Base-by-base conservation (phyloP, 2,329 filamentous ascomycete genomes). In the Pestalotiopsis sp. region DNA sequence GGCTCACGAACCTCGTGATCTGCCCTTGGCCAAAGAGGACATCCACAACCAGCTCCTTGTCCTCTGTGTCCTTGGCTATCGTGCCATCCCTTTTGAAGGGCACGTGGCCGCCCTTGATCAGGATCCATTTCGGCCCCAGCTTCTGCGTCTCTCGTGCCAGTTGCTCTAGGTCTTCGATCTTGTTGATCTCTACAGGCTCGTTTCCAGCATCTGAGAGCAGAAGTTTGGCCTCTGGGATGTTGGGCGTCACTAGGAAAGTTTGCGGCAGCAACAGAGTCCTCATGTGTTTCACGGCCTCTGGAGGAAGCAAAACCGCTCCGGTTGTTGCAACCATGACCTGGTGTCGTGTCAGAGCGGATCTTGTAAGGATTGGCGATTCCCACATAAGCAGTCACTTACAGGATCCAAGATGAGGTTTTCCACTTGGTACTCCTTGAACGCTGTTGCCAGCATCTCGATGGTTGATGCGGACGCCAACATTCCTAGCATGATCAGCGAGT, bases 251-350 rank as follows among this genome's bases (percentile, higher is more conserved):
- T 13, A 95, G 81, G 1, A 89, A 93, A 1, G 92, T 89, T 41
- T 85, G 78, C 0, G 91, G 90, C 9, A 95, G 83, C 4, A 96
- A 81, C 13, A 86, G 81, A 14, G 83, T 78, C 64, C 88, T 84
- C 64, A 95, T 81, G 7, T 86, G 85, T 12, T 83, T 78, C 39
- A 94, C 83, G n/a, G 93, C 92, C 9, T 87, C 83, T 49, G 86
- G 78, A 0, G 91, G 90, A 20, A 95, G 85, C 1, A 96, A 85
- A 70, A 88, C 83, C 9, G 91, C 87, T 27, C 93, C 93, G n/a
- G 90, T 93, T 1, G 93, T 95, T 36, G 93, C 92, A 11, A 98
- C 89, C 94, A 98, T 98, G 69, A 98, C 95, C 93, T 96, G 73
- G 68, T 36, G 7, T 57, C 13, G 4, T 60, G 31, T 66, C 12